phyloP scores from a whole-genome alignment of 2,329 filamentous ascomycete species.

The Pseudogymnoascus sp. region DNA sequence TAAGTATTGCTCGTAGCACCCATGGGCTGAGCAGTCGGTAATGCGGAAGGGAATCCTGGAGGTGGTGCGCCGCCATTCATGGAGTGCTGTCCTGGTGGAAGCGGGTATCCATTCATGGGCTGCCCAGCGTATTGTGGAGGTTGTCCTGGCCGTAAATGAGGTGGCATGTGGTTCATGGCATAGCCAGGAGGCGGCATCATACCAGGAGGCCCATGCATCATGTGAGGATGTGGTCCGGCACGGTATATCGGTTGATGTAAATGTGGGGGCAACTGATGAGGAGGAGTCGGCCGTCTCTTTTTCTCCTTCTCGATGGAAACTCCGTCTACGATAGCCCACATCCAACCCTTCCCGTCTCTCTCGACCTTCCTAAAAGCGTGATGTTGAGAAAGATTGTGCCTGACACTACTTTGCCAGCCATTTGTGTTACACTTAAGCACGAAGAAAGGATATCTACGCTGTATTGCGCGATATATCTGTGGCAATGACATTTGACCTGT shows the following conservation, averaged over 20 bases:
- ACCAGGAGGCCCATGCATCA: conserved; percentile 21
- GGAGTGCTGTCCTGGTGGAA: conserved; percentile 17
- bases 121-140: conserved; percentile 21
- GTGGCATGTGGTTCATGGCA: conserved; percentile 20
- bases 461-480: conserved; percentile 54
- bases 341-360: conserved; percentile 48
- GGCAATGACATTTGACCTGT: conserved; percentile 49
- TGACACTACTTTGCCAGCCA: conserved; percentile 58
- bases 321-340: conserved; percentile 49
- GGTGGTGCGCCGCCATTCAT: conserved; percentile 16
- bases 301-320: conserved; percentile 52
- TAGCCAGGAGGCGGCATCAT: conserved; percentile 25
- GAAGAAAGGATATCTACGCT: conserved; percentile 52
- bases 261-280: conserved; percentile 29
- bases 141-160: conserved; percentile 23
- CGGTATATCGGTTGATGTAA: conserved; percentile 28
- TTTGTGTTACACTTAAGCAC: conserved; percentile 47
- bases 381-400: conserved; percentile 54
- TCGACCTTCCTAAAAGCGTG: conserved; percentile 50
- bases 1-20: conserved; percentile 22
- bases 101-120: conserved; percentile 20
- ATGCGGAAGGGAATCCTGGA: conserved; percentile 18
- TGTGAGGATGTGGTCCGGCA: conserved; percentile 22
- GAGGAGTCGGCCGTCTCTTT: conserved; percentile 38
- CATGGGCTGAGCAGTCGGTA: conserved; percentile 22